These are phyloP conservation scores for Tricholoma furcatifolium DNA, from an alignment of 768 basidiomycete genomes.

Conservation along the genomic window DNA sequence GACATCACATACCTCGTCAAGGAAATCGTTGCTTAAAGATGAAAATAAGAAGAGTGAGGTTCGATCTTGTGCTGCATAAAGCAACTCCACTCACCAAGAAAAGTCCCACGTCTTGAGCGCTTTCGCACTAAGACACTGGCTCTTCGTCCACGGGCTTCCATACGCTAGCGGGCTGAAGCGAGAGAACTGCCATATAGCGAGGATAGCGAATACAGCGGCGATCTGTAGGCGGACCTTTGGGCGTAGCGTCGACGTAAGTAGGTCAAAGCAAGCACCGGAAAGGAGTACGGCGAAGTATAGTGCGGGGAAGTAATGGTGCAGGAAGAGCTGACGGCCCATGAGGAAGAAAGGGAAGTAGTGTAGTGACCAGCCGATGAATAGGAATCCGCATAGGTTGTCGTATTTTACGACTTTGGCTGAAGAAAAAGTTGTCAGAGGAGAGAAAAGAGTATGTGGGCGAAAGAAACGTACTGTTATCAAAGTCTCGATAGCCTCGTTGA, in stretches of 20 bases:
- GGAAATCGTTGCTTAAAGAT: constrained; percentile 59
- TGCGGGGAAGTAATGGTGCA: constrained; percentile 98
- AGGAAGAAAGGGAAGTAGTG: constrained; percentile 98
- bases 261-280: constrained; percentile 77
- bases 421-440: background rate
- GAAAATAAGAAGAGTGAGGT: background rate
- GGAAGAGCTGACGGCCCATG: constrained; percentile 95
- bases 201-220: constrained; percentile 66
- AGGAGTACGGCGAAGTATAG: constrained; percentile 91
- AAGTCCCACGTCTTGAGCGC: constrained; percentile 98
- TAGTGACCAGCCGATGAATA: constrained; percentile 87
- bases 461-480: constrained; percentile 76
- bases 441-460: background rate
- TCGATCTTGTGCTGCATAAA: background rate
- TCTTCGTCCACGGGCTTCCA: constrained; percentile 84
- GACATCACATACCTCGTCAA: constrained; percentile 53
- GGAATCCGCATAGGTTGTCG: constrained; percentile 86
- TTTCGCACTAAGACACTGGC: constrained; percentile 68
- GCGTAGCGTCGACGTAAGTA: constrained; percentile 74
- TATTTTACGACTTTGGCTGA: constrained; percentile 90
- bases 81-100: constrained; percentile 56
- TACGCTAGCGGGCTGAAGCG: constrained; percentile 84
- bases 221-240: constrained; percentile 80
- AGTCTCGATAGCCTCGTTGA: constrained; percentile 89
- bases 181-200: constrained; percentile 76